Base-by-base conservation (phyloP, 371 early-diverging fungal genomes). In the Mucor saturninus region DNA sequence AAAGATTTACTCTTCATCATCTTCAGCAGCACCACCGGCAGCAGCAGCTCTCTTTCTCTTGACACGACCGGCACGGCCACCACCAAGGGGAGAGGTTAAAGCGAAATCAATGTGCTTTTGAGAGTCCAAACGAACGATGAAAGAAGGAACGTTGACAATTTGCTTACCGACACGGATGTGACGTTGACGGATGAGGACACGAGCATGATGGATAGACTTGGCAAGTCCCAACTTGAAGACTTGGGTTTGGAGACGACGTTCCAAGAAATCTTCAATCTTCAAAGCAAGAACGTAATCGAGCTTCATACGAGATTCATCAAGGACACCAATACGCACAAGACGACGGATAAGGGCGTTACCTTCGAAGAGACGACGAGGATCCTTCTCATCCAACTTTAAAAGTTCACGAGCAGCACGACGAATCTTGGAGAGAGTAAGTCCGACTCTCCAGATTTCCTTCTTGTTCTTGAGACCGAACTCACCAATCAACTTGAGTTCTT, bases 391-490 rank as follows among this genome's bases (percentile, higher is more conserved):
- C 67, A 98, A 86, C 66, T 96, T 99, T 69, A 99, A 90, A 68
- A 99, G 92, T 83, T 98, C 98, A 95, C 98, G 97, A 75, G 99
- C 99, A 75, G 99, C 96, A 93, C 96, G 96, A 88, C 99, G 99
- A 78, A 99, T 97, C 89, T 98, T 95, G 86, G 98, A 96, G 71
- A 98, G 91, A 63, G 96, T 95, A 81, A 91, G 93, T 62, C 96
- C 94, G 62, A 98, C 93, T 75, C 98, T 93, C 95, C 98, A 98
- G 85, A 99, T 96, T 88, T 99, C 99, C 75, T 93, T 94, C 95
- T 99, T 99, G 96, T 98, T 98, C 80, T 95, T 92, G 76, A 99
- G 94, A 84, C 99, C 99, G 88, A 94, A 99, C 76, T 95, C 95
- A 69, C 99, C 99, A 75, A 94, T 89, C 69, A 99, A 90, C 91